These are phyloP conservation scores for Pythium apleroticum DNA, from an alignment of 352 stramenopile species.

Conservation along the genomic window DNA sequence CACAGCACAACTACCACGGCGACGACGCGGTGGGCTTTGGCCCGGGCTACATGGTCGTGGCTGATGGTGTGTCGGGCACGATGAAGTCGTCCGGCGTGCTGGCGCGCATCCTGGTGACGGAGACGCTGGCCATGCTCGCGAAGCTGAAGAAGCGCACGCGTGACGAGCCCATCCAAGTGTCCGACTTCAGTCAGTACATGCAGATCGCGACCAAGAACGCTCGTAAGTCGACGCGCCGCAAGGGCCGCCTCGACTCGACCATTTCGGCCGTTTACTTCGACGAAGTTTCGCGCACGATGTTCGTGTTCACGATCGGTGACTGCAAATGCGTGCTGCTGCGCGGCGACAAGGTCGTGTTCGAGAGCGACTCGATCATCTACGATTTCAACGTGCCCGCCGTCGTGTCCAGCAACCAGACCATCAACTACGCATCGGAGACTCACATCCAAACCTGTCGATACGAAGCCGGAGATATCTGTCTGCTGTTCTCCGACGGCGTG, in stretches of 20 bases:
- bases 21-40: slow-evolving; percentile 87
- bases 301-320: slow-evolving; percentile 85
- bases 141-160: slow-evolving; percentile 70
- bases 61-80: slow-evolving; percentile 84
- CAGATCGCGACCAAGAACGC: slow-evolving; percentile 70
- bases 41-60: slow-evolving; percentile 82
- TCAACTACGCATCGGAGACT: slow-evolving; percentile 76
- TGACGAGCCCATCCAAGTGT: slow-evolving; percentile 49
- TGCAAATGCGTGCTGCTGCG: slow-evolving; percentile 87
- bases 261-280: slow-evolving; percentile 83
- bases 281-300: slow-evolving; percentile 66
- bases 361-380: slow-evolving; percentile 90
- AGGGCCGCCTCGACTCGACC: slow-evolving; percentile 81
- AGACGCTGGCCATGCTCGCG: slow-evolving; percentile 65
- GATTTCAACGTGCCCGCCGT: slow-evolving; percentile 89
- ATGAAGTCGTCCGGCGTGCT: slow-evolving; percentile 84
- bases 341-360: slow-evolving; percentile 64
- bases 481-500: slow-evolving; percentile 86
- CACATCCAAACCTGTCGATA: slow-evolving; percentile 75
- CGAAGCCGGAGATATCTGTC: slow-evolving; percentile 72
- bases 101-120: slow-evolving; percentile 70
- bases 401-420: slow-evolving; percentile 82
- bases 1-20: slow-evolving; percentile 78
- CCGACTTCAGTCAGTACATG: slow-evolving; percentile 69
- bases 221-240: slow-evolving; percentile 69